Conservation (phyloP, 805 yeast species). For the Myxozyma nipponensis region DNA sequence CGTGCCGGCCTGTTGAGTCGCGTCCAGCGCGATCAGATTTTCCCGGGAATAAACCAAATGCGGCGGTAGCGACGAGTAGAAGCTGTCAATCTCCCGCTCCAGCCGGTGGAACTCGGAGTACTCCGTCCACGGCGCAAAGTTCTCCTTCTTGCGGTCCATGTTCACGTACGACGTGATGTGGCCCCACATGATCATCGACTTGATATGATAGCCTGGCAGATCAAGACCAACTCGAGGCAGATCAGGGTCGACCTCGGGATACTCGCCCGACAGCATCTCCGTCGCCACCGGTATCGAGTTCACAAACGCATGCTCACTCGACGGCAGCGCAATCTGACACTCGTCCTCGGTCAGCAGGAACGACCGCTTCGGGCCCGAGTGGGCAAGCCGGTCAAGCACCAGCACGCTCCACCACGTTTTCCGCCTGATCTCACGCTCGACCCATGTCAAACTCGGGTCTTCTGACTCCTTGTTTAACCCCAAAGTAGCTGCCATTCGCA, state of each 20-base stretch:
- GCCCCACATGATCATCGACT: conserved; percentile 31
- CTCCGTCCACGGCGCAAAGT: conserved; percentile 35
- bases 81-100: conserved; percentile 28
- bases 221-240: conserved; percentile 31
- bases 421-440: conserved; percentile 37
- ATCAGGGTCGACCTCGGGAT: conserved; percentile 27
- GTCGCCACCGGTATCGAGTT: conserved; percentile 32
- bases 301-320: conserved; percentile 32
- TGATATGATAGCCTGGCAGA: conserved; percentile 29
- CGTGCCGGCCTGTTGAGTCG: conserved; percentile 32
- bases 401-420: conserved; percentile 39
- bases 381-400: conserved; percentile 37
- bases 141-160: conserved; percentile 29
- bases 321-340: conserved; percentile 33
- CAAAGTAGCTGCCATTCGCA: conserved; percentile 37
- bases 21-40: conserved; percentile 30
- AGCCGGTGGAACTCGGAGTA: conserved; percentile 30
- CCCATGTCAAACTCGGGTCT: conserved; percentile 33
- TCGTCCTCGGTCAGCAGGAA: conserved; percentile 32
- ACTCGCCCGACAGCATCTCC: conserved; percentile 29
- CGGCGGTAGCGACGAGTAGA: conserved; percentile 30
- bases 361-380: conserved; percentile 35
- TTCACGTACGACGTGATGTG: conserved; percentile 30
- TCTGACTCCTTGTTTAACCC: conserved; percentile 33
- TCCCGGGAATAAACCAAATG: conserved; percentile 30